Base-by-base conservation (phyloP, 768 basidiomycete genomes). In the Leucosporidium creatinivorum region DNA sequence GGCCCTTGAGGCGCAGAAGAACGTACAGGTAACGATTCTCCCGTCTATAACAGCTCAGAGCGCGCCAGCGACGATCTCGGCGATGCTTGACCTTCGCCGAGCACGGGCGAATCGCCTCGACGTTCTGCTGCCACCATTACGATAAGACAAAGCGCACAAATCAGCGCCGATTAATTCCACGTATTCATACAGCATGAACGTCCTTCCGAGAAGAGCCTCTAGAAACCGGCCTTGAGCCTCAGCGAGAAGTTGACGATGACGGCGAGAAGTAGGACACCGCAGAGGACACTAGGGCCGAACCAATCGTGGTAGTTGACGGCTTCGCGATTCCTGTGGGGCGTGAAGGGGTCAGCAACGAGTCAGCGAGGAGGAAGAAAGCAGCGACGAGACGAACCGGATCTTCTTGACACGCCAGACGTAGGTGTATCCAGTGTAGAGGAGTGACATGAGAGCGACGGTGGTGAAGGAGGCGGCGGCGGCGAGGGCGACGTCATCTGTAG, bases 381-480 rank as follows among this genome's bases (percentile, higher is more conserved):
- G 18, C 26, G 12, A 21, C 3, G 4, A 28, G 17, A 57, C 69
- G 51, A 36, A 73, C 58, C 90, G 83, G 73, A 94, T 81, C 63
- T 83, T 83, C 54, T 83, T 76, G 12, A 89, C 85, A 58, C 91
- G 86, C 77, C 85, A 88, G 28, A 88, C 82, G 76, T 91, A 96
- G 62, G 92, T 86, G 61, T 83, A 82, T 13, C 87, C 89, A 6
- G 90, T 84, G 79, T 97, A 99, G 28, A 87, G 85, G 73, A 98
- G 91, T 10, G 93, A 85, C 56, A 91, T 78, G 23, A 99, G 83
- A 17, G 96, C 90, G n/a, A 88, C 86, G 62, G 92, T 77, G 0
- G 93, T 94, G 82, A 99, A 99, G 55, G 90, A 80, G 10, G 84
- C 85, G 9, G 94, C 92, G 73, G 89, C 88, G 72, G 96, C 86